Evolutionary conservation across 257 asterid species (phyloP).

Genomic region (Plectranthus barbatus): DNA sequence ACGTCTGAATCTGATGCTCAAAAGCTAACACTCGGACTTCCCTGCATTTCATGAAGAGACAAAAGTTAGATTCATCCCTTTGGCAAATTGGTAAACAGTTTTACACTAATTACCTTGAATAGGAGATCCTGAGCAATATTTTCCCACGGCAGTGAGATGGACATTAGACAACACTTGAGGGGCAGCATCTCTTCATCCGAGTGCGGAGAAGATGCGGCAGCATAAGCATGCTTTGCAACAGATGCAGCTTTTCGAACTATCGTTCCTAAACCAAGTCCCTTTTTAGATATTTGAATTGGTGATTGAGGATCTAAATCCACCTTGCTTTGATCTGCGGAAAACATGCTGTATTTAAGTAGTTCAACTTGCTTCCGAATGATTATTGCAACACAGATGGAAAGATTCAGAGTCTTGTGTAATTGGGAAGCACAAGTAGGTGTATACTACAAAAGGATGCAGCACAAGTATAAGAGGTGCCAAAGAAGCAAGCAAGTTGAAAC

Average conservation of each 20-base stretch:
- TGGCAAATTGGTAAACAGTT: not conserved
- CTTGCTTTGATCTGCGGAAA: conserved; percentile 81
- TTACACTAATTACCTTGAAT: conserved; percentile 50
- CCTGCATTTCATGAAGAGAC: conserved; percentile 35
- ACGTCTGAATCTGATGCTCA: conserved; percentile 17
- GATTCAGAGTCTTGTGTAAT: not conserved
- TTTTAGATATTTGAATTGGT: conserved; percentile 40
- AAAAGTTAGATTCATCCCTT: not conserved
- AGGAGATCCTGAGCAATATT: conserved; percentile 86
- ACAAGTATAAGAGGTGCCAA: not conserved
- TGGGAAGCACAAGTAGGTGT: not conserved
- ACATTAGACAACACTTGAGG: conserved; percentile 91
- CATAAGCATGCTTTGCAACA: conserved; percentile 94
- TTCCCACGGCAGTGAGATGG: conserved; percentile 95
- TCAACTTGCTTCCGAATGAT: not conserved
- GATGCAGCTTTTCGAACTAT: conserved; percentile 84
- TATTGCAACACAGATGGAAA: not conserved
- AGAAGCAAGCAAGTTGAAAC: not conserved
- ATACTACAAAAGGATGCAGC: not conserved
- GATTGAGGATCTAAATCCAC: conserved; percentile 50
- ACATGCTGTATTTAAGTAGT: not conserved
- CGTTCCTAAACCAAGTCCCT: conserved; percentile 53
- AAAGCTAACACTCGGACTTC: conserved; percentile 72
- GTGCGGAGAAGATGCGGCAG: conserved; percentile 74
- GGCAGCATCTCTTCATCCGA: conserved; percentile 87